Evolutionary conservation across 768 basidiomycete genomes (phyloP).

Genomic region (Termitomyces sp.): DNA sequence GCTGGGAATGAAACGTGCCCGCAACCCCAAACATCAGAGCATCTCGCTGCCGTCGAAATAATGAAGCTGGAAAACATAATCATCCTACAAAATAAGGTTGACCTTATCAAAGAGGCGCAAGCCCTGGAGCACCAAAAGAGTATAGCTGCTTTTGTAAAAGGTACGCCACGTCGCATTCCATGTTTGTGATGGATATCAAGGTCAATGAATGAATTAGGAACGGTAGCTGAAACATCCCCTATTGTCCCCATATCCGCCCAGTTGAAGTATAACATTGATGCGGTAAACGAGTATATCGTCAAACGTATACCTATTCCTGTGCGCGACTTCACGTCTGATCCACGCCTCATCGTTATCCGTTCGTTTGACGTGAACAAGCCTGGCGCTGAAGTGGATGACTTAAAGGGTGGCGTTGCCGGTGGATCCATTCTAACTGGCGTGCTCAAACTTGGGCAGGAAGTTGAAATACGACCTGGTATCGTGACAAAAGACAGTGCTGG

Average conservation of each 20-base stretch:
- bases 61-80: slow-evolving; percentile 99
- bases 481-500: slow-evolving; percentile 93
- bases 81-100: slow-evolving; percentile 98
- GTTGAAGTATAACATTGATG: slow-evolving; percentile 98
- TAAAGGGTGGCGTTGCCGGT: slow-evolving; percentile 98
- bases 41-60: slow-evolving; percentile 97
- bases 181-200: neutral
- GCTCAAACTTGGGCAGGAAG: slow-evolving; percentile 84
- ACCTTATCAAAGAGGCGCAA: slow-evolving; percentile 92
- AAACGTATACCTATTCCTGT: slow-evolving; percentile 93
- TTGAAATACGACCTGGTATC: slow-evolving; percentile 96
- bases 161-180: slow-evolving; percentile 31
- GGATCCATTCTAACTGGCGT: slow-evolving; percentile 94
- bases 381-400: slow-evolving; percentile 92
- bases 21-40: slow-evolving; percentile 98
- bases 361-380: slow-evolving; percentile 99
- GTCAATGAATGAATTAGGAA: slow-evolving; percentile 50
- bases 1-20: slow-evolving; percentile 99
- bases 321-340: slow-evolving; percentile 88
- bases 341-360: slow-evolving; percentile 95
- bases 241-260: slow-evolving; percentile 99
- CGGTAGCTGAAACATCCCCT: slow-evolving; percentile 94
- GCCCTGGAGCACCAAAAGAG: slow-evolving; percentile 96
- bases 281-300: slow-evolving; percentile 97
- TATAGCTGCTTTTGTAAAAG: slow-evolving; percentile 93